Conservation (phyloP, 495 filamentous ascomycete genomes). For the Beverwykella pulmonaria region DNA sequence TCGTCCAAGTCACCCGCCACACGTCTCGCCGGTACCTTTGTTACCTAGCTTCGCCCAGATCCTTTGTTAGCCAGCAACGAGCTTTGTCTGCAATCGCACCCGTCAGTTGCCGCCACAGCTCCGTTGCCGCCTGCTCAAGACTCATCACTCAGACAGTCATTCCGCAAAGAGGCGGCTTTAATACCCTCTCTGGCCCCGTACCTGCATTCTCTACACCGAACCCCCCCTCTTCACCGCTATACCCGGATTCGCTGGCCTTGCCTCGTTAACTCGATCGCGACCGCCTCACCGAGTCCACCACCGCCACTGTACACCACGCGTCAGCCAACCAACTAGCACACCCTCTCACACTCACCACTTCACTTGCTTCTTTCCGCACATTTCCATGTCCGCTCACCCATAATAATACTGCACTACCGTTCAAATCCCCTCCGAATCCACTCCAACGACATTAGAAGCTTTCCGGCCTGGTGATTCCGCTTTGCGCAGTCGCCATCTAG, state of each 20-base stretch:
- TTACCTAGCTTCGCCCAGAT: constrained; percentile 10
- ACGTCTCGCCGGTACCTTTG: constrained; percentile 18
- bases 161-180: constrained; percentile 20
- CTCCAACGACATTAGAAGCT: constrained; percentile 28
- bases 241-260: constrained; percentile 26
- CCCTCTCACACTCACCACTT: constrained; percentile 1
- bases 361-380: constrained; percentile 2
- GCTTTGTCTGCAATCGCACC: constrained; percentile 33
- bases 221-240: constrained; percentile 18
- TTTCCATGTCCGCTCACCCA: background rate
- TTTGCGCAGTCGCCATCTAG: constrained; percentile 7
- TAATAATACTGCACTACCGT: constrained; percentile 9
- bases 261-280: constrained; percentile 40
- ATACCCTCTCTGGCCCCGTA: constrained; percentile 20
- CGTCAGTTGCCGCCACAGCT: constrained; percentile 26
- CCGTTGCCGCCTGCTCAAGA: constrained; percentile 34
- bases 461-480: constrained; percentile 24
- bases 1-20: constrained; percentile 19
- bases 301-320: constrained; percentile 12
- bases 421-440: background rate
- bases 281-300: constrained; percentile 31
- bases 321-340: constrained; percentile 1
- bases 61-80: constrained; percentile 32
- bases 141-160: constrained; percentile 31
- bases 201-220: constrained; percentile 15